Evolutionary conservation across 1,284 basidiomycete species (phyloP), one percentile per base, ranked within the genome.

Genomic region (Malassezia yamatoensis): DNA sequence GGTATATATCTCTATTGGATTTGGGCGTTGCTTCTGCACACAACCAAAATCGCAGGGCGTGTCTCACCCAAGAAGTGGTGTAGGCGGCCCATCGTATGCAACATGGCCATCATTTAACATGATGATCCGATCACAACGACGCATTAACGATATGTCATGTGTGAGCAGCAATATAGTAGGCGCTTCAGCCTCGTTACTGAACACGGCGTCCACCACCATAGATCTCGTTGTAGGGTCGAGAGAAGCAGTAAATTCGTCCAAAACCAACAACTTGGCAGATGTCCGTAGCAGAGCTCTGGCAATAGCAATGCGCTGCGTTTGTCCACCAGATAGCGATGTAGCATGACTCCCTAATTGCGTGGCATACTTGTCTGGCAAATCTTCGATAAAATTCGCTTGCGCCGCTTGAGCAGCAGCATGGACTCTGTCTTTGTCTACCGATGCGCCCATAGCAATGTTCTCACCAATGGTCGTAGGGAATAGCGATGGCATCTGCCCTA

Each of bases 221-320:
- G 60, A 57, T 24, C 64, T 62, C 46, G 62, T 67, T 2, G 49
- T 46, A 0, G 54, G 44, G 74, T 96, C 93, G 54, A 96, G 79
- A 6, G 91, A 88, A 39, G 83, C 85, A 7, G 93, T 98, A 72
- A 88, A 93, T 76, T 96, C 93, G 76, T 96, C 93, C 46, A 96
- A 79, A 46, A 96, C 84, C 33, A 96, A 79, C n/a, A 94, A 81
- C 35, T 79, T 80, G 0, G 85, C 79, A 0, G 81, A 80, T 11
- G 83, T 78, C 8, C 79, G 74, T n/a, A 85, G 83, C 13, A 96
- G 80, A 0, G 90, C 90, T 2, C 93, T 82, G 0, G 93, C 93
- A 62, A 96, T 90, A 68, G 87, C 86, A 8, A 98, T 76, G 3
- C 93, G 82, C 76, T 98, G 93, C 2, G 87, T 88, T 74, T 98